These are phyloP conservation scores for Rhodotorula sphaerocarpa DNA, from an alignment of 768 basidiomycete species.

Conservation along the genomic window DNA sequence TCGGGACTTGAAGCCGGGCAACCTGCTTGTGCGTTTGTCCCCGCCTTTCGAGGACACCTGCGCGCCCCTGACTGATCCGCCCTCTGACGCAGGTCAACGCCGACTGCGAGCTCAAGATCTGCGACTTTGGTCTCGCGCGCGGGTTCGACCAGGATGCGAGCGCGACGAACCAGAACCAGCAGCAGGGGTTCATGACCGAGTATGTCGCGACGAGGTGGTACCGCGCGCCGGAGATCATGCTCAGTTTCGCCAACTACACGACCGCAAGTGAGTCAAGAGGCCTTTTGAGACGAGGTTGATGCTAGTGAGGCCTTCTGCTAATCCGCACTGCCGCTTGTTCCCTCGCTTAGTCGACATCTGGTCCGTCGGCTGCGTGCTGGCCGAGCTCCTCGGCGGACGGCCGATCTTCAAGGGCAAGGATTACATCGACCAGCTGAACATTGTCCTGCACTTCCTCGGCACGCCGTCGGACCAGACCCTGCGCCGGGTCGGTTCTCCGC, in stretches of 20 bases:
- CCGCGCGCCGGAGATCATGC: constrained; percentile 96
- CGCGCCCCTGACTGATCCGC: neutral
- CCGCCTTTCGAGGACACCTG: neutral
- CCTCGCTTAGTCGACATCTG: constrained; percentile 45
- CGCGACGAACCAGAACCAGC: constrained; percentile 49
- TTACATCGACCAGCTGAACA: constrained; percentile 94
- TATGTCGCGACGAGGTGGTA: constrained; percentile 94
- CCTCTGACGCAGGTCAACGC: constrained; percentile 68
- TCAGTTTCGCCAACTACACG: constrained; percentile 50
- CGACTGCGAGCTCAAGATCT: constrained; percentile 96
- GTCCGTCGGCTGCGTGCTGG: constrained; percentile 49
- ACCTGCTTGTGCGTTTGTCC: constrained; percentile 41
- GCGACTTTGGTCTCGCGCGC: constrained; percentile 87
- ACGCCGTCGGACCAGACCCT: constrained; percentile 95
- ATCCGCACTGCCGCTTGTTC: neutral
- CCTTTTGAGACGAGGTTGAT: too few species aligned
- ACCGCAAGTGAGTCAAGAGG: constrained; percentile 43
- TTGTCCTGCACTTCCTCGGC: constrained; percentile 90
- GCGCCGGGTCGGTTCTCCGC: constrained; percentile 86
- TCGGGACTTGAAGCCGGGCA: constrained; percentile 49
- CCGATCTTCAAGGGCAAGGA: constrained; percentile 75
- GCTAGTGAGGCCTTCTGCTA: too few species aligned
- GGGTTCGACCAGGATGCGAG: constrained; percentile 38
- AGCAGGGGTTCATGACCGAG: constrained; percentile 90
- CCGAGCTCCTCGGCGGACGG: constrained; percentile 47